Evolutionary conservation across 2,329 filamentous ascomycete species (phyloP).

Genomic region (Diaporthe destruens): DNA sequence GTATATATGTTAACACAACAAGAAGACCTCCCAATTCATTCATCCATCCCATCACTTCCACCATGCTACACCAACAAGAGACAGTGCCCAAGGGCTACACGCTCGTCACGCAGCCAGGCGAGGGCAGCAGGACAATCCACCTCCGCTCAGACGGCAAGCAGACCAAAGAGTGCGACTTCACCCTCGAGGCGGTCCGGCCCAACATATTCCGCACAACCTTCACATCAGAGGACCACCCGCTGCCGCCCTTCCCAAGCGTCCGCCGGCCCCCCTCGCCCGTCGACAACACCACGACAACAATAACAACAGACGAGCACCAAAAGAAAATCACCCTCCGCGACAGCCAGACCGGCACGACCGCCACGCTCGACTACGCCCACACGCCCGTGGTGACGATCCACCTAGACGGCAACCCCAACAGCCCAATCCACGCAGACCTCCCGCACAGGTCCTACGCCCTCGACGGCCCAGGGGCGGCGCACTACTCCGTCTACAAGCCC

Average conservation of each 20-base stretch:
- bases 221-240: constrained; percentile 69
- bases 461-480: constrained; percentile 71
- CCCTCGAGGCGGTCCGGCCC: constrained; percentile 71
- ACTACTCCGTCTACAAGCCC: constrained; percentile 74
- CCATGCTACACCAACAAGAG: constrained; percentile 46
- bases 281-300: constrained; percentile 53
- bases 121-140: constrained; percentile 49
- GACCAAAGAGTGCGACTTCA: constrained; percentile 65
- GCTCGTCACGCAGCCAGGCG: constrained; percentile 37
- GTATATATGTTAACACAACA: too few relatives aligned
- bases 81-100: constrained; percentile 47
- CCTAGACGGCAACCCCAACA: constrained; percentile 55
- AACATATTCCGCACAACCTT: constrained; percentile 79
- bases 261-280: constrained; percentile 57
- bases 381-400: constrained; percentile 69
- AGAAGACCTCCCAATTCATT: too few relatives aligned
- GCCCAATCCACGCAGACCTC: constrained; percentile 72
- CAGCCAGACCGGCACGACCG: constrained; percentile 61
- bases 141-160: constrained; percentile 55
- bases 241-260: constrained; percentile 75
- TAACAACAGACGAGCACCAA: constrained; percentile 44
- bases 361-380: constrained; percentile 69
- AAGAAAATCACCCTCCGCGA: constrained; percentile 49
- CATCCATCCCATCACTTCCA: constrained; percentile 37
- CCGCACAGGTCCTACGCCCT: constrained; percentile 69